These are phyloP conservation scores for Penicillium herquei DNA, from an alignment of 495 filamentous ascomycete species.

Conservation along the genomic window DNA sequence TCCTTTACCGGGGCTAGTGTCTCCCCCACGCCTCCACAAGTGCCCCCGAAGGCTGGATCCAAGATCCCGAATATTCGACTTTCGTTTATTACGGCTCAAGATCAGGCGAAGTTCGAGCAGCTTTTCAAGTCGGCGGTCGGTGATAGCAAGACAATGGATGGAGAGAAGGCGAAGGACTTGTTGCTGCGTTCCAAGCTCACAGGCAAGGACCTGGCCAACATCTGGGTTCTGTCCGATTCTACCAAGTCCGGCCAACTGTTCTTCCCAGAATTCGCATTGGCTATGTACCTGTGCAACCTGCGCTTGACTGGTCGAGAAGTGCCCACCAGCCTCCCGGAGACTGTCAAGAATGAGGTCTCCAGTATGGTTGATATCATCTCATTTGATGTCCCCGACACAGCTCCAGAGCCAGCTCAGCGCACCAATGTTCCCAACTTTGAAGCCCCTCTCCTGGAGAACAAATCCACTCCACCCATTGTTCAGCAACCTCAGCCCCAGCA, in stretches of 20 bases:
- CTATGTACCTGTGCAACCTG: constrained; percentile 98
- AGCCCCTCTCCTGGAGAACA: constrained; percentile 58
- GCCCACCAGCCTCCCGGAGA: constrained; percentile 73
- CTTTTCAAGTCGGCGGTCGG: constrained; percentile 95
- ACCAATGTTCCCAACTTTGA: constrained; percentile 82
- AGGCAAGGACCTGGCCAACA: constrained; percentile 77
- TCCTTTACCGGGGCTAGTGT: constrained; percentile 61
- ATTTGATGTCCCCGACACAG: constrained; percentile 83
- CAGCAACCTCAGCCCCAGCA: constrained; percentile 85
- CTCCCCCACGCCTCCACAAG: constrained; percentile 44
- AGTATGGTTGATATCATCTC: constrained; percentile 99
- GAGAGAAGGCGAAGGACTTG: constrained; percentile 86
- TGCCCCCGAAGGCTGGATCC: constrained; percentile 51
- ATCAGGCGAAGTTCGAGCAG: constrained; percentile 97
- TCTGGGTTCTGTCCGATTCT: constrained; percentile 96
- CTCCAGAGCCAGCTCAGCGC: constrained; percentile 45
- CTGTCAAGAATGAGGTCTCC: constrained; percentile 91
- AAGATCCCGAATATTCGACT: constrained; percentile 95
- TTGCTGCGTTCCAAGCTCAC: constrained; percentile 82
- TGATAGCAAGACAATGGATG: constrained; percentile 81
- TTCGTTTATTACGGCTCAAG: constrained; percentile 91
- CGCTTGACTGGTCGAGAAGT: constrained; percentile 83
- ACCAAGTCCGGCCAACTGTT: constrained; percentile 95
- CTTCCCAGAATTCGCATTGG: constrained; percentile 96
- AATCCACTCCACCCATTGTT: constrained; percentile 66